Percentiles rank a stretch among this genome's conserved stretches.
Evolutionary conservation across 2,329 filamentous ascomycete species (phyloP).

Genomic region (Paraconiothyrium sp.): DNA sequence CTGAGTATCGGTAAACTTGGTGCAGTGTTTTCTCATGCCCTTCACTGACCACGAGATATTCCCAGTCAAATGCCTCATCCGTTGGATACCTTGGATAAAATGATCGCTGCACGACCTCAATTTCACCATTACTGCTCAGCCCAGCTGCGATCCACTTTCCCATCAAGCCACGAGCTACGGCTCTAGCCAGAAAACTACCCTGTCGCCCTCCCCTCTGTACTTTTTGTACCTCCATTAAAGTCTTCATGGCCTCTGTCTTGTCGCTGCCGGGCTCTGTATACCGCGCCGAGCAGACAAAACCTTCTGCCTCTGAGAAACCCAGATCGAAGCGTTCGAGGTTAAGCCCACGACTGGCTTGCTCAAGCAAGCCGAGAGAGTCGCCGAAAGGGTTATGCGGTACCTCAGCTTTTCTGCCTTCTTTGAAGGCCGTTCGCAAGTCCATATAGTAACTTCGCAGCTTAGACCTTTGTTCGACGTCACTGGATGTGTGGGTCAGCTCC

Average conservation of each 20-base stretch:
- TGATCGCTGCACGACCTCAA: background rate
- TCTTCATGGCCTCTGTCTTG: conserved; percentile 53
- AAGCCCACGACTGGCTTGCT: conserved; percentile 70
- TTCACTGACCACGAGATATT: conserved; percentile 7
- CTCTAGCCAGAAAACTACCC: conserved; percentile 65
- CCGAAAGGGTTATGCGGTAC: conserved; percentile 79
- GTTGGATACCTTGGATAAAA: conserved; percentile 16
- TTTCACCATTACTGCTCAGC: background rate
- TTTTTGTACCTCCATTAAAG: conserved; percentile 53
- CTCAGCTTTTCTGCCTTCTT: conserved; percentile 52
- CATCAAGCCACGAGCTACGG: conserved; percentile 72
- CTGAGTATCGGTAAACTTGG: conserved; percentile 10
- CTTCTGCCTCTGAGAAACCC: conserved; percentile 57
- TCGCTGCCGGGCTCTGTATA: conserved; percentile 32
- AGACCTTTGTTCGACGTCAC: conserved; percentile 28
- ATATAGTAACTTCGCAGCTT: conserved; percentile 41
- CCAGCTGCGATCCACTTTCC: conserved; percentile 65
- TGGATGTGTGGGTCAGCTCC: background rate
- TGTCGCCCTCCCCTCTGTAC: conserved; percentile 53
- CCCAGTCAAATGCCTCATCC: conserved; percentile 11
- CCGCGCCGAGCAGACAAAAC: conserved; percentile 47
- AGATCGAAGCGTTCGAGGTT: conserved; percentile 55
- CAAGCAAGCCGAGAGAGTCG: conserved; percentile 78
- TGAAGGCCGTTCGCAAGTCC: conserved; percentile 24
- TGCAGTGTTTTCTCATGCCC: background rate